A percentile compares a stretch with the other conserved stretches of the same genome.
Evolutionary conservation across 768 basidiomycete genomes (phyloP).

Genomic region (Baorangia bicolor): DNA sequence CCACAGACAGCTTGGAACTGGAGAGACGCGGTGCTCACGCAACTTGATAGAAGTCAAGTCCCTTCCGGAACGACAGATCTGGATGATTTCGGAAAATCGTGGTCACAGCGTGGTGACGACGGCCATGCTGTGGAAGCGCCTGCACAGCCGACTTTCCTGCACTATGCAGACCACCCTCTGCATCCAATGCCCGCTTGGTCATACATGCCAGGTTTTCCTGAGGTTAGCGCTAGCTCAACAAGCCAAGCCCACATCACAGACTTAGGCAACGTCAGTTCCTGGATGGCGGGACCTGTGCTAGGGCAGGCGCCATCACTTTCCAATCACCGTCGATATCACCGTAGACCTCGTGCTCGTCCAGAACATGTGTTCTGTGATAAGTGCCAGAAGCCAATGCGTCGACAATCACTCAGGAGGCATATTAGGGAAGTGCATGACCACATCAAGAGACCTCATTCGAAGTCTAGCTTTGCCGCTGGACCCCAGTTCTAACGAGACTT

Average conservation of each 20-base stretch:
- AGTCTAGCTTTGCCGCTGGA: background rate
- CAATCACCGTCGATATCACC: background rate
- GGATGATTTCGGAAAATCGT: background rate
- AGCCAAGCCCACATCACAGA: background rate
- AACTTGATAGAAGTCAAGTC: conserved; percentile 3
- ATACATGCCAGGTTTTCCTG: background rate
- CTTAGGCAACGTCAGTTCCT: background rate
- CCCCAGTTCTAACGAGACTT: background rate
- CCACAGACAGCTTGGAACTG: background rate
- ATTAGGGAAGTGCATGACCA: conserved; percentile 18
- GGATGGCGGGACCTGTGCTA: conserved; percentile 2
- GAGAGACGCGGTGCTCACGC: background rate
- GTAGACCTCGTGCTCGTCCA: background rate
- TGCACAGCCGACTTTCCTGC: conserved; percentile 3
- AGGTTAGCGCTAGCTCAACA: background rate
- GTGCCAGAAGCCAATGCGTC: conserved; percentile 17
- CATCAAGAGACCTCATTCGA: conserved; percentile 14
- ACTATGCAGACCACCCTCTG: background rate
- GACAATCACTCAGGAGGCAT: conserved; percentile 20
- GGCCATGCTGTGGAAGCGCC: conserved; percentile 23
- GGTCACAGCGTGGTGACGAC: background rate
- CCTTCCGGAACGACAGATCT: conserved; percentile 5
- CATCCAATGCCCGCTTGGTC: background rate
- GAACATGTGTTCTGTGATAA: background rate
- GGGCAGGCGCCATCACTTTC: conserved; percentile 1